These are phyloP conservation scores for Rhodotorula sp. DNA, from an alignment of 1,284 basidiomycete genomes.

Conservation along the genomic window DNA sequence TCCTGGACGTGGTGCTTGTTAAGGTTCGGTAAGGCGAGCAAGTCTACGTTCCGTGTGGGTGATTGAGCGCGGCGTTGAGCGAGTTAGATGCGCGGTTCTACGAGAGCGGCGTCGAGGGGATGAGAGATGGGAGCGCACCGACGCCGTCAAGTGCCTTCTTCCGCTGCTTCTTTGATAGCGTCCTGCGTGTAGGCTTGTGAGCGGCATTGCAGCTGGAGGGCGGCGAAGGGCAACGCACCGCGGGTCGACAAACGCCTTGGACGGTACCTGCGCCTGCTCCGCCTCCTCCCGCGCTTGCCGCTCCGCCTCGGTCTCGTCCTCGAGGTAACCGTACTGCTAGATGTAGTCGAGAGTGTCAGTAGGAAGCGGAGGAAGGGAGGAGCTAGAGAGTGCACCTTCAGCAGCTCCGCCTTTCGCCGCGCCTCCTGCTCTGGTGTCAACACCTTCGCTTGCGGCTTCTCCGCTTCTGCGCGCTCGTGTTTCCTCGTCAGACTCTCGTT, in stretches of 20 bases:
- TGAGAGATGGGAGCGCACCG: conserved; percentile 11
- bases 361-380: not conserved
- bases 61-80: too few species aligned
- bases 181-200: not conserved
- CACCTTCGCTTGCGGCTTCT: conserved; percentile 5
- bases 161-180: conserved; percentile 35
- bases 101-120: too few species aligned
- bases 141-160: conserved; percentile 43
- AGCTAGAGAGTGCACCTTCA: conserved; percentile 14
- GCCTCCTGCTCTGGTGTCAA: conserved; percentile 37
- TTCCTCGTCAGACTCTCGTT: too few species aligned
- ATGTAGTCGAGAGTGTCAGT: not conserved
- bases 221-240: not conserved
- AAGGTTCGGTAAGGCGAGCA: conserved; percentile 37
- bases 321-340: conserved; percentile 37
- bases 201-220: not conserved
- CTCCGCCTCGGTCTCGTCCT: conserved; percentile 30
- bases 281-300: conserved; percentile 4
- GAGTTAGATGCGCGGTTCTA: too few species aligned
- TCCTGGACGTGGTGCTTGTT: conserved; percentile 35
- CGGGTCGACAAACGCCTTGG: conserved; percentile 25
- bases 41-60: conserved; percentile 7
- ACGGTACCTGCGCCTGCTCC: conserved; percentile 3
- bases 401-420: conserved; percentile 24
- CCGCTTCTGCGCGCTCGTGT: not conserved